These are phyloP conservation scores for Phytophthora tentaculata DNA, from an alignment of 352 stramenopile genomes.

Conservation along the genomic window DNA sequence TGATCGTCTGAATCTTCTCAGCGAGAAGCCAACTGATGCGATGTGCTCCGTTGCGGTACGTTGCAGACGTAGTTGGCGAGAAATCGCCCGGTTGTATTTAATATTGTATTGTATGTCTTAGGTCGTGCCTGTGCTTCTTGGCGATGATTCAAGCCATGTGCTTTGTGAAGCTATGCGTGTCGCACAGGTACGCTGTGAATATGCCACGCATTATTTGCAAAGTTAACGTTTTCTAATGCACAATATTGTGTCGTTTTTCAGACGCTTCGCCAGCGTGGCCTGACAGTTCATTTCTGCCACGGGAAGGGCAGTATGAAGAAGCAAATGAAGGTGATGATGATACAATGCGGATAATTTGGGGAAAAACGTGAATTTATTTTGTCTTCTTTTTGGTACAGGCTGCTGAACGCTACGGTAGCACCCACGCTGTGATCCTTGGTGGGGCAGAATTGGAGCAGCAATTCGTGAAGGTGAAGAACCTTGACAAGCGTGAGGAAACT, in stretches of 20 bases:
- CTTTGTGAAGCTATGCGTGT: slow-evolving; percentile 72
- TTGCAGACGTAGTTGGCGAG: neutral
- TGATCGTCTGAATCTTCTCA: slow-evolving; percentile 77
- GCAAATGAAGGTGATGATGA: slow-evolving; percentile 78
- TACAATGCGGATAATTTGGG: neutral
- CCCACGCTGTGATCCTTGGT: slow-evolving; percentile 78
- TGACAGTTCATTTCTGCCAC: slow-evolving; percentile 87
- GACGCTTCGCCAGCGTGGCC: slow-evolving; percentile 59
- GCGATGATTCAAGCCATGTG: slow-evolving; percentile 49
- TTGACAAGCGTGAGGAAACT: slow-evolving; percentile 61
- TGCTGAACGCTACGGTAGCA: slow-evolving; percentile 73
- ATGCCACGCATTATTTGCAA: neutral
- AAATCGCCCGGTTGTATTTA: slow-evolving; percentile 4
- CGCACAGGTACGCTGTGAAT: slow-evolving; percentile 44
- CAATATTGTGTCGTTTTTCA: slow-evolving; percentile 21
- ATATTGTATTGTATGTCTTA: slow-evolving; percentile 28
- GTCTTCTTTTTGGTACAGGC: slow-evolving; percentile 37
- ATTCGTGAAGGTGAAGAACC: slow-evolving; percentile 81
- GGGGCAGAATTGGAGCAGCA: slow-evolving; percentile 67
- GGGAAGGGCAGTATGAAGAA: slow-evolving; percentile 85
- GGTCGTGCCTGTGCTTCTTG: slow-evolving; percentile 71
- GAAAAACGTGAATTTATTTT: slow-evolving; percentile 1
- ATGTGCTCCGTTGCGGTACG: slow-evolving; percentile 59
- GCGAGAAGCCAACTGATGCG: slow-evolving; percentile 30
- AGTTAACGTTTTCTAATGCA: slow-evolving; percentile 1